Base-by-base conservation (phyloP, 2,329 filamentous ascomycete species). In the Alternaria panax region DNA sequence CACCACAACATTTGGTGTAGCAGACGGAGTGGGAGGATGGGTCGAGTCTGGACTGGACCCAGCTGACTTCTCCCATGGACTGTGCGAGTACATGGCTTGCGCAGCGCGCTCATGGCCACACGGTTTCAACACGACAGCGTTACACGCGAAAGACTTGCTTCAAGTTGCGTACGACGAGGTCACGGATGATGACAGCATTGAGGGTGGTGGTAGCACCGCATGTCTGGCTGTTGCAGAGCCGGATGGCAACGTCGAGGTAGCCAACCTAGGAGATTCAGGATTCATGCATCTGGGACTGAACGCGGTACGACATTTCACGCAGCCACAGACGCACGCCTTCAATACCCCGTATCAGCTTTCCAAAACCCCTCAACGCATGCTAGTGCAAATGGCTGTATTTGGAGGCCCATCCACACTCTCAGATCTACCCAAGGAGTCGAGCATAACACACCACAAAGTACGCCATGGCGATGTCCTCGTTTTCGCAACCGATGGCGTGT, bases 311-410 rank as follows among this genome's bases (percentile, higher is more conserved):
- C 87, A 90, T 56, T 90, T 88, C 73, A 96, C 93, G 2, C 86
- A 89, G 47, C 90, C 92, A 24, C 95, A 99, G 79, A 97, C 93
- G 0, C 95, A 99, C 78, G 93, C 90, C 42, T 99, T 99, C 85
- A 99, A 99, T 79, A 98, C 95, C 0, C 95, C 95, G 0, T 99
- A 92, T 75, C 95, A 99, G 78, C 86, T 99, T 40, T 94, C 92
- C 54, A 88, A 97, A 53, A 89, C 97, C 7, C 94, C 95, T 0
- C 87, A 90, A 4, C 87, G 86, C 68, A 89, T 97, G 79, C 86
- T 92, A 57, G 87, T 88, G 22, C 91, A 95, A 70, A 90, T 93
- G 70, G 87, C 89, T 12, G 87, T 92, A 27, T 98, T 97, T 76
- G 94, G 94, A 43, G 84, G 86, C 2, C 75, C 77, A 5, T 75